Conservation (phyloP, 1,284 basidiomycete species). For the Austroboletus rostrupii region DNA sequence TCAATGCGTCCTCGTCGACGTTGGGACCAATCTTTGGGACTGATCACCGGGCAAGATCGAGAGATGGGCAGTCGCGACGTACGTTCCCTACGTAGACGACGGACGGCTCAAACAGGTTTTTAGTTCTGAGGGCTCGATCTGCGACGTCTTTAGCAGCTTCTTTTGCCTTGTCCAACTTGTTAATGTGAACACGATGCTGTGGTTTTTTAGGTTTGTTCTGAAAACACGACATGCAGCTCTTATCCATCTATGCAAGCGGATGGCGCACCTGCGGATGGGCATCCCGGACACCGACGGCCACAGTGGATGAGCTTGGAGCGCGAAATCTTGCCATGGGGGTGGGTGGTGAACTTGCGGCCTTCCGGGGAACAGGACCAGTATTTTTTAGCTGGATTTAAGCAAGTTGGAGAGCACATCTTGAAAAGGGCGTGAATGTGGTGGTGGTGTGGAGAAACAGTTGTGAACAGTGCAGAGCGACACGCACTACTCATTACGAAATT, state of each 20-base stretch:
- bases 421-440: slow-evolving; percentile 2
- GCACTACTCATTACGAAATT: slow-evolving; percentile 14
- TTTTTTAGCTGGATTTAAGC: slow-evolving; percentile 27
- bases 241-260: neutral
- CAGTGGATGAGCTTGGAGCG: slow-evolving; percentile 18
- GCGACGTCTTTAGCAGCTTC: slow-evolving; percentile 19
- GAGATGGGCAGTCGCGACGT: slow-evolving; percentile 16
- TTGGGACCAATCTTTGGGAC: slow-evolving; percentile 29
- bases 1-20: slow-evolving; percentile 37
- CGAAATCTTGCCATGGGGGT: slow-evolving; percentile 18
- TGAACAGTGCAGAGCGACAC: slow-evolving; percentile 11
- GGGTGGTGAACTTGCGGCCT: neutral
- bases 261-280: slow-evolving; percentile 9
- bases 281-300: slow-evolving; percentile 2
- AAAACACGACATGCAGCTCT: neutral
- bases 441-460: slow-evolving; percentile 22
- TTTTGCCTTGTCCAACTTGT: slow-evolving; percentile 18
- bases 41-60: neutral
- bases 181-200: slow-evolving; percentile 11
- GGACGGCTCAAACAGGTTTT: slow-evolving; percentile 19
- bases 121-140: slow-evolving; percentile 15
- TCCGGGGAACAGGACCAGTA: neutral
- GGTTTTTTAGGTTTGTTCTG: slow-evolving; percentile 11
- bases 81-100: slow-evolving; percentile 62
- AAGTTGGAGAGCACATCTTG: neutral